Base-by-base conservation (phyloP, 2,329 filamentous ascomycete species). In the Tolypocladium pustulatum region DNA sequence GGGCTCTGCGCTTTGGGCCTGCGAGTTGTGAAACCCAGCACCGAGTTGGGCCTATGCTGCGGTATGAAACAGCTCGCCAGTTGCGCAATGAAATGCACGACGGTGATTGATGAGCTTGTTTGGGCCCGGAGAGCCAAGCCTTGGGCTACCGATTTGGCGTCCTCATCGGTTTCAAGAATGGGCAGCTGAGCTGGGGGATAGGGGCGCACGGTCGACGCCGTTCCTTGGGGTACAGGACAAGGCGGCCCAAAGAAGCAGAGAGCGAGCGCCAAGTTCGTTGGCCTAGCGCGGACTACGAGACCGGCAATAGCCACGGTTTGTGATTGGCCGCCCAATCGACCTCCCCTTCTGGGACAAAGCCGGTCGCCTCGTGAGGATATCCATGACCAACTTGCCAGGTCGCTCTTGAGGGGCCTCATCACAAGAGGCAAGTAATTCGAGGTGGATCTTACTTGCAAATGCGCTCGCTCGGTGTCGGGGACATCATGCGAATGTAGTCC, bases 321-420 rank as follows among this genome's bases (percentile, higher is more conserved):
- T 58, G 62, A 58, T 55, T 61, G 54, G 58, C 49, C 32, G 56
- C 34, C 43, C 30, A 59, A 25, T 36, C 40, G 49, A 60, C 60
- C 56, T 62, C 61, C 56, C 60, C 59, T 58, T 60, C 60, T 58
- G 56, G 61, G 60, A 56, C 56, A 61, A 61, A 54, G 59, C 49
- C 51, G 25, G n/a, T 36, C 25, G 32, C 36, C 32, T 53, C 43
- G 22, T 34, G 22, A 43, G 40, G 13, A 41, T 43, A 17, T 17
- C 36, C 2, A 46, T 56, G 38, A 56, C 17, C 38, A 36, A 56
- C 53, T 15, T 25, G 13, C 41, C 22, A 25, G 22, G 22, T 2
- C 43, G 12, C 17, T 27, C 15, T 17, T 7, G 12, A 49, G 25
- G 25, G 43, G 53, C 53, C 10, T 40, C 53, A 4, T 25, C 34